Conservation (phyloP, 2,329 filamentous ascomycete genomes). For the Arthrobotrys sphaeroides region DNA sequence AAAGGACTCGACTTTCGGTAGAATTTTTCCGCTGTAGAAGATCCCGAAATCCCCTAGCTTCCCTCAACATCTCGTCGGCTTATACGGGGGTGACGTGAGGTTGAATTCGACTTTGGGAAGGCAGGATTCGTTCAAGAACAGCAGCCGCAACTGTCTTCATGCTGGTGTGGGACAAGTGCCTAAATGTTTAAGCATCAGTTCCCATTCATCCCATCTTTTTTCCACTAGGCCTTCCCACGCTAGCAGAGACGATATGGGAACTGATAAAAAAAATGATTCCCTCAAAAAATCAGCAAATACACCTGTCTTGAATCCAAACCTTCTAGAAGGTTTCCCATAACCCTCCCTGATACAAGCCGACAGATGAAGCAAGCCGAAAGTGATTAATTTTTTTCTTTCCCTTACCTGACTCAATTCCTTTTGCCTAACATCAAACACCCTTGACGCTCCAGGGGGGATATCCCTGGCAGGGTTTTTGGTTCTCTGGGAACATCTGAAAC, state of each 20-base stretch:
- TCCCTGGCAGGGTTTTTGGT: background rate
- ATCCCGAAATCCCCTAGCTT: slow-evolving; percentile 36
- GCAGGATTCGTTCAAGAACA: background rate
- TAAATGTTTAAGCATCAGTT: slow-evolving; percentile 7
- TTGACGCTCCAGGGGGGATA: slow-evolving; percentile 5
- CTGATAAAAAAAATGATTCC: slow-evolving; percentile 11
- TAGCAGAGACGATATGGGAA: background rate
- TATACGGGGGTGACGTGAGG: background rate
- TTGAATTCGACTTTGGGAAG: background rate
- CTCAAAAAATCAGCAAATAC: background rate
- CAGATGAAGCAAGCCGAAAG: slow-evolving; percentile 25
- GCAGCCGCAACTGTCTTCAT: slow-evolving; percentile 10
- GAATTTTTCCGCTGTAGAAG: slow-evolving; percentile 9
- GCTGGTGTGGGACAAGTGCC: background rate
- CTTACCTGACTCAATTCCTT: background rate
- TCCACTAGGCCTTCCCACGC: background rate
- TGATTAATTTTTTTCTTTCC: background rate
- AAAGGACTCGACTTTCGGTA: background rate
- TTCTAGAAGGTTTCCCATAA: slow-evolving; percentile 12
- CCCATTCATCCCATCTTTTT: slow-evolving; percentile 16
- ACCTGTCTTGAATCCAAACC: slow-evolving; percentile 14
- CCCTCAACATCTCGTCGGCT: background rate
- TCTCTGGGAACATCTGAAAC: slow-evolving; percentile 21
- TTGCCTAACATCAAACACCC: slow-evolving; percentile 10
- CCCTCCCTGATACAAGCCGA: background rate